Evolutionary conservation across 1,284 basidiomycete genomes (phyloP), one percentile per base, ranked within the genome.

Genomic region (Trametes pubescens): DNA sequence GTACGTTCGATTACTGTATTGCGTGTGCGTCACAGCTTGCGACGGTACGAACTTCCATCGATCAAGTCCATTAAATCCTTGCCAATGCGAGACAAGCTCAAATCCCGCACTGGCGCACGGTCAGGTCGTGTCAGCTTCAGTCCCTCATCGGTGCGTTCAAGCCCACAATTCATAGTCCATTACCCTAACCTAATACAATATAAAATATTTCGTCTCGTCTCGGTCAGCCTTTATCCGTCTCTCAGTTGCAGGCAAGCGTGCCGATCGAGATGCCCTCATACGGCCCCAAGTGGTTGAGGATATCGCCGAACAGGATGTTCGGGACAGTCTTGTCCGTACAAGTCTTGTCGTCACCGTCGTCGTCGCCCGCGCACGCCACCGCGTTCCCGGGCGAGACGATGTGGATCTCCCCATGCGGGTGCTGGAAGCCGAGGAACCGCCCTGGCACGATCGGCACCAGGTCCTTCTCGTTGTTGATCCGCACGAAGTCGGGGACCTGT

Each of bases 201-300:
- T 8, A 44, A 24, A 47, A 24, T 47, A 10, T 2, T 24, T 47
- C 8, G 18, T 43, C 40, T 13, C 14, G 4, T 18, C 40, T 43
- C 14, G 40, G 21, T 21, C 26, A 32, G 47, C 26, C 10, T 9
- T 24, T 14, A 35, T 6, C 11, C 35, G 11, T 10, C 32, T n/a
- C 21, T 71, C 59, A 75, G 10, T 67, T 73, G 72, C 83, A 86
- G 66, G 77, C 84, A 24, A 81, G 76, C 4, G 82, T 82, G 35
- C 85, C 84, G 47, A 87, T 81, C 62, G 71, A 77, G 58, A 85
- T 81, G 34, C 84, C 84, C 62, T 84, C 80, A 68, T 86, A 87
- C 2, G 84, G 84, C 0, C 85, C 84, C 61, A 86, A 69, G 72
- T 87, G 86, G 68, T 87, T 65, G 8, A 82, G 59, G 61, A 85